A percentile compares a stretch with the other conserved stretches of the same genome.
Conservation (phyloP, 1,284 basidiomycete species). For the Ustilago nuda region DNA sequence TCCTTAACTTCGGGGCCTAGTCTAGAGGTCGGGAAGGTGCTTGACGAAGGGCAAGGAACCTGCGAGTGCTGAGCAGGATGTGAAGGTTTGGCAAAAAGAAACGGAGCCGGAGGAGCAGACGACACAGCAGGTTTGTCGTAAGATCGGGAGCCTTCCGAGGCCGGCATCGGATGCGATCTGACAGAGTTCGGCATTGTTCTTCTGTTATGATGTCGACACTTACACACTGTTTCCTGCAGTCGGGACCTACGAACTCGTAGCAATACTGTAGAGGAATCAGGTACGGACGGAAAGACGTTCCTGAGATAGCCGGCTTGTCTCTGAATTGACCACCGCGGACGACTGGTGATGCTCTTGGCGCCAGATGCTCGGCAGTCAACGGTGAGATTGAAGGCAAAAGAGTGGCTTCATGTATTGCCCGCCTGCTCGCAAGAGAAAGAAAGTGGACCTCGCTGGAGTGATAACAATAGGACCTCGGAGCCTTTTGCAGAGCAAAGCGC, state of each 20-base stretch:
- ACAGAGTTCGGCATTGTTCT: constrained; percentile 9
- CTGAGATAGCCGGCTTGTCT: background rate
- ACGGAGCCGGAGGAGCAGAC: constrained; percentile 5
- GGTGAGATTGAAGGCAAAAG: background rate
- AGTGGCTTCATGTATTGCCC: background rate
- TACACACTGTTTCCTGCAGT: background rate
- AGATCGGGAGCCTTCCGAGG: constrained; percentile 29
- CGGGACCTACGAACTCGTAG: background rate
- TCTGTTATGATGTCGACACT: background rate
- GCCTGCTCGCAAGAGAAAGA: background rate
- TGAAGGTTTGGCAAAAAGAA: constrained; percentile 2
- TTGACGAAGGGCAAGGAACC: background rate
- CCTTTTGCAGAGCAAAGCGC: constrained; percentile 13
- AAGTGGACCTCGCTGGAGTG: background rate
- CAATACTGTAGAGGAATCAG: background rate
- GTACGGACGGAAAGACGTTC: background rate
- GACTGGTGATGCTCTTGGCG: constrained; percentile 2
- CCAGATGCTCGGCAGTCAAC: background rate
- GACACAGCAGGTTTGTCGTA: constrained; percentile 14
- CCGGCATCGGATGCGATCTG: constrained; percentile 17
- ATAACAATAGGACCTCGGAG: constrained; percentile 14
- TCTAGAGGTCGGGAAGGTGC: background rate
- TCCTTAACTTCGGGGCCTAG: background rate
- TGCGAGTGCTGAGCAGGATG: background rate
- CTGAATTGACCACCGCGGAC: background rate